phyloP scores from a whole-genome alignment of 2,329 filamentous ascomycete genomes.

The Plenodomus lindquistii region DNA sequence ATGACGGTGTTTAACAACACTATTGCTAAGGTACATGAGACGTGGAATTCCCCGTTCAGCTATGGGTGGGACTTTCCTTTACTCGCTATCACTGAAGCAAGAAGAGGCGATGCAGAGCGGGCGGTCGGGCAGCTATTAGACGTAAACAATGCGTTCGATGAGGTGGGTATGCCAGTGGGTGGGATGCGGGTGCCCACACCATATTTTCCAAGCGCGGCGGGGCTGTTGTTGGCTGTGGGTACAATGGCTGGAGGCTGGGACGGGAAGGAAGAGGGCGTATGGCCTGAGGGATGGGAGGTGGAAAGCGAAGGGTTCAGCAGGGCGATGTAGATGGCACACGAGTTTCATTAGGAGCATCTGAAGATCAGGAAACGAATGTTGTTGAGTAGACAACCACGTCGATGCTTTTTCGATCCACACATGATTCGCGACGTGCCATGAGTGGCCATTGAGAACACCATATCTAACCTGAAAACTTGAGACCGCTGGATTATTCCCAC shows the following conservation, averaged over 20 bases:
- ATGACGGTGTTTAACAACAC: conserved; percentile 35
- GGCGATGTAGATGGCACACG: conserved; percentile 20
- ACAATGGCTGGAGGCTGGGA: conserved; percentile 64
- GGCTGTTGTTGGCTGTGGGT: conserved; percentile 56
- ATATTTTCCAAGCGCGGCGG: conserved; percentile 59
- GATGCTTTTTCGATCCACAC: too few species aligned
- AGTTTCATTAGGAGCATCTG: neutral
- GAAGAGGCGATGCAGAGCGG: conserved; percentile 31
- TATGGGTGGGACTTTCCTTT: conserved; percentile 45
- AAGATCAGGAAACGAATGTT: too few species aligned
- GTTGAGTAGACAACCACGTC: too few species aligned
- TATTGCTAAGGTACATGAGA: conserved; percentile 31
- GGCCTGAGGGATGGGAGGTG: conserved; percentile 55
- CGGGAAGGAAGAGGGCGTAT: conserved; percentile 51
- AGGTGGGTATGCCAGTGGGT: conserved; percentile 59
- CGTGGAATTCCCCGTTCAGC: conserved; percentile 41
- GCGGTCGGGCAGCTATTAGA: conserved; percentile 51
- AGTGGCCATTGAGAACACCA: too few species aligned
- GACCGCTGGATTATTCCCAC: too few species aligned
- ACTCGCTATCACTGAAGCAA: conserved; percentile 35
- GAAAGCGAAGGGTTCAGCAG: conserved; percentile 53
- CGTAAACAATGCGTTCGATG: conserved; percentile 58
- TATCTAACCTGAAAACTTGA: too few species aligned
- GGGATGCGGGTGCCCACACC: conserved; percentile 59
- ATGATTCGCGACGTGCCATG: too few species aligned